Conservation (phyloP, 331 rosid species). For the Acacia pycnantha region DNA sequence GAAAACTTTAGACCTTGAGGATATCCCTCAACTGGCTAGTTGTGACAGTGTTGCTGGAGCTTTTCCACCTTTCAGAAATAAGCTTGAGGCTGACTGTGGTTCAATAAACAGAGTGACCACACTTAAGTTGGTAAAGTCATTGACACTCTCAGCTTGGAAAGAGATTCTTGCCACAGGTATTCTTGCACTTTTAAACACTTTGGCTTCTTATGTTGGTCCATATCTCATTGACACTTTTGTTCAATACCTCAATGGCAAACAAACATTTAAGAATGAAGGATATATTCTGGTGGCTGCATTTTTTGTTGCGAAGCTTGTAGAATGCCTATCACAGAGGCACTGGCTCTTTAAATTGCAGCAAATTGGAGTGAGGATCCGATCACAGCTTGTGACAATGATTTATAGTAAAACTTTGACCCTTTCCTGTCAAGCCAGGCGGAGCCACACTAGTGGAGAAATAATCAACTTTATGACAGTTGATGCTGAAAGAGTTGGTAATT, state of each 20-base stretch:
- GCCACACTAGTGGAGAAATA: constrained; percentile 71
- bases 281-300: constrained; percentile 56
- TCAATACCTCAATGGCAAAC: constrained; percentile 66
- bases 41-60: constrained; percentile 50
- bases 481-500: constrained; percentile 69
- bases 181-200: constrained; percentile 34
- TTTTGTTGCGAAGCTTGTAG: constrained; percentile 66
- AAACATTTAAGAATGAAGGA: constrained; percentile 61
- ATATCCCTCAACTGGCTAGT: constrained; percentile 74
- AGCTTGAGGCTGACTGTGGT: constrained; percentile 56
- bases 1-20: constrained; percentile 79
- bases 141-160: constrained; percentile 54
- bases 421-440: constrained; percentile 66
- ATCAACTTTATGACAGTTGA: constrained; percentile 82
- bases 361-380: constrained; percentile 56
- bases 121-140: constrained; percentile 53
- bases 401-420: constrained; percentile 69
- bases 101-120: constrained; percentile 48
- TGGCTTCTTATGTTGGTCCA: constrained; percentile 86
- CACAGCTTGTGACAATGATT: constrained; percentile 51
- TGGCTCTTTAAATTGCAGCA: constrained; percentile 59
- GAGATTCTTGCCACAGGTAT: constrained; percentile 54
- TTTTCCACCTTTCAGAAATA: constrained; percentile 48
- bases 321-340: constrained; percentile 62
- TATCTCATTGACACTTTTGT: constrained; percentile 74